phyloP scores from a whole-genome alignment of 2,329 filamentous ascomycete genomes.

The Cordyceps cicadae region DNA sequence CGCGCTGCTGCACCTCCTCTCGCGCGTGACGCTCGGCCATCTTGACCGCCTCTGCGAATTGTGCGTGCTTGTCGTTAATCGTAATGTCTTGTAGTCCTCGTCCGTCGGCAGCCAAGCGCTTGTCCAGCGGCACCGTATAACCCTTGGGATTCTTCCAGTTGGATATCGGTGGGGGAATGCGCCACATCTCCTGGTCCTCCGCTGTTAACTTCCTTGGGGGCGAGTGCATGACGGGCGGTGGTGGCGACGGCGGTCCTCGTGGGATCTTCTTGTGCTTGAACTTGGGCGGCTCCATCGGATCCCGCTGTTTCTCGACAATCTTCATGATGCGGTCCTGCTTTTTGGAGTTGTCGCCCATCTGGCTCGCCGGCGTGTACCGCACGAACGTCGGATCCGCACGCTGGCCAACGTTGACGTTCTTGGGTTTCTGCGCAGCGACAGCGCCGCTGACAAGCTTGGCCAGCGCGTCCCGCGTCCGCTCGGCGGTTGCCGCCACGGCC shows the following conservation, averaged over 20 bases:
- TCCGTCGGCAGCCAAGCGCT: conserved; percentile 88
- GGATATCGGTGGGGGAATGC: conserved; percentile 75
- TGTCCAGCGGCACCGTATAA: conserved; percentile 92
- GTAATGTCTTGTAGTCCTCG: conserved; percentile 85
- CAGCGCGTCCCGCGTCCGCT: conserved; percentile 81
- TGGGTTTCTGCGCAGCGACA: conserved; percentile 87
- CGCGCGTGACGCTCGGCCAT: conserved; percentile 90
- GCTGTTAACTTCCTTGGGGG: conserved; percentile 91
- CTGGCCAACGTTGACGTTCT: conserved; percentile 78
- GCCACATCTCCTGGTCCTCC: conserved; percentile 96
- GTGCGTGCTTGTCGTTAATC: conserved; percentile 97
- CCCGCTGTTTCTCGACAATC: conserved; percentile 87
- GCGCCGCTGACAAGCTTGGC: conserved; percentile 76
- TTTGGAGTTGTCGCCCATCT: conserved; percentile 82
- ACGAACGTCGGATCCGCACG: conserved; percentile 87
- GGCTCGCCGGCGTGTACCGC: conserved; percentile 87
- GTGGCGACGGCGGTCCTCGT: conserved; percentile 81
- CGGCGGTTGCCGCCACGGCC: conserved; percentile 73
- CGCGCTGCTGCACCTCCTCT: conserved; percentile 88
- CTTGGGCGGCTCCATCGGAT: conserved; percentile 95
- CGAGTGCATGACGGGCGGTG: conserved; percentile 89
- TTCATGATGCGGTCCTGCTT: conserved; percentile 98
- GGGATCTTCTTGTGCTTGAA: conserved; percentile 99
- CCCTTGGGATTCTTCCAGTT: conserved; percentile 99
- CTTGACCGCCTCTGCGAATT: conserved; percentile 88